These are phyloP conservation scores for Paramyrothecium sp. DNA, from an alignment of 2,329 filamentous ascomycete species.

Conservation along the genomic window DNA sequence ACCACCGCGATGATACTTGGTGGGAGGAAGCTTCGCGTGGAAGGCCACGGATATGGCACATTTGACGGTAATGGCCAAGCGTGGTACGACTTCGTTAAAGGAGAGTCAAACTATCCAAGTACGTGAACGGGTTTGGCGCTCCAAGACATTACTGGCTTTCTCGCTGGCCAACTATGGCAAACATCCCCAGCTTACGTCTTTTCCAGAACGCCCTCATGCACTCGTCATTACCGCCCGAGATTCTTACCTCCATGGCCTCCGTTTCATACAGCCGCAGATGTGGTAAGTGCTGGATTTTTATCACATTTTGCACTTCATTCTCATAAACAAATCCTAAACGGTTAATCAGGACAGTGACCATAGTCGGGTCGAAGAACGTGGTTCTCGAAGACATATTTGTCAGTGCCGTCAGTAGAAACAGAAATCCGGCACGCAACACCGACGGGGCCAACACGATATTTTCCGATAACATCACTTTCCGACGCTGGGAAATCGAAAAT, in stretches of 20 bases:
- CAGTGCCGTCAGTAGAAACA: neutral
- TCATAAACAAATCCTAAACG: neutral
- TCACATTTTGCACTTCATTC: neutral
- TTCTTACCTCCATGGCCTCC: neutral
- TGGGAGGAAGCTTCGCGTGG: neutral
- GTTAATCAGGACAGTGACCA: neutral
- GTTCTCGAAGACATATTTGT: neutral
- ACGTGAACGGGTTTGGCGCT: neutral
- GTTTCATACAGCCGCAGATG: neutral
- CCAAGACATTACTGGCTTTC: neutral
- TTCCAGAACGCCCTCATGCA: neutral
- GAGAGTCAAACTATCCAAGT: neutral
- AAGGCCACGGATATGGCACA: neutral
- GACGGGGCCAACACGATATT: neutral
- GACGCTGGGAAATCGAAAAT: neutral
- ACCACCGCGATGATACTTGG: neutral
- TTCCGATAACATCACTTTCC: neutral
- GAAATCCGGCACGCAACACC: neutral
- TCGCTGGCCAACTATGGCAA: too few species aligned
- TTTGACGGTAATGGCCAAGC: neutral
- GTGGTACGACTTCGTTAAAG: neutral
- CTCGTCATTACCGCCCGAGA: neutral
- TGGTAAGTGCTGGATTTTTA: constrained; percentile 18
- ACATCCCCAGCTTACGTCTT: neutral
- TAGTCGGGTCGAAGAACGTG: neutral